Conservation (phyloP, 352 stramenopile species). For the Globisporangium recalcitrans region DNA sequence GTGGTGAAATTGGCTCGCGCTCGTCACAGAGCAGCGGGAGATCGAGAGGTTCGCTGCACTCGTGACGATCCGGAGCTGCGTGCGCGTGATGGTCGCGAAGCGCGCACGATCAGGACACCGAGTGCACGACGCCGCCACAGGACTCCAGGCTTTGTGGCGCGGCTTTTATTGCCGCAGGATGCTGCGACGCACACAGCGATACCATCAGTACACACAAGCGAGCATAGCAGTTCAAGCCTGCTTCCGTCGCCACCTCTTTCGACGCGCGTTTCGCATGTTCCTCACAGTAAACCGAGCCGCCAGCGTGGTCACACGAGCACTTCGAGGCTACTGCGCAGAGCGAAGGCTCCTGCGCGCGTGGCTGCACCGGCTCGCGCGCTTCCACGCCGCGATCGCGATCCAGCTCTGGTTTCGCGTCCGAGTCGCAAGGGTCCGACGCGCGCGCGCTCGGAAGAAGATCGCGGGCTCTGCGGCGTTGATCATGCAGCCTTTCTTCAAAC, state of each 20-base stretch:
- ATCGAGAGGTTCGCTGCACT: conserved; percentile 40
- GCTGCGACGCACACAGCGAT: conserved; percentile 29
- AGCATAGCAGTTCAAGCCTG: conserved; percentile 30
- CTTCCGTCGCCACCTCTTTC: conserved; percentile 35
- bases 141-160: conserved; percentile 44
- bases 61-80: conserved; percentile 52
- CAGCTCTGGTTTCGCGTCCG: conserved; percentile 46
- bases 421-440: conserved; percentile 20
- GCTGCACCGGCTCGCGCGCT: conserved; percentile 36
- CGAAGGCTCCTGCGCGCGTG: conserved; percentile 33
- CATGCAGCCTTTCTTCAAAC: conserved; percentile 51
- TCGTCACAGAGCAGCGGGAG: conserved; percentile 20
- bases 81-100: conserved; percentile 27
- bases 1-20: conserved; percentile 33
- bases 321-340: conserved; percentile 35
- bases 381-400: conserved; percentile 50
- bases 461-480: conserved; percentile 17
- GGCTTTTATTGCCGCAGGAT: conserved; percentile 48
- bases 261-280: conserved; percentile 25
- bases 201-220: conserved; percentile 28
- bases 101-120: conserved; percentile 18
- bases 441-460: conserved; percentile 14
- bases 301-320: conserved; percentile 27
- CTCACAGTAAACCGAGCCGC: conserved; percentile 30
- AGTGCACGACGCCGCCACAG: conserved; percentile 24